These are phyloP conservation scores for Filosporella fistucella DNA, from an alignment of 495 filamentous ascomycete genomes.

Conservation along the genomic window DNA sequence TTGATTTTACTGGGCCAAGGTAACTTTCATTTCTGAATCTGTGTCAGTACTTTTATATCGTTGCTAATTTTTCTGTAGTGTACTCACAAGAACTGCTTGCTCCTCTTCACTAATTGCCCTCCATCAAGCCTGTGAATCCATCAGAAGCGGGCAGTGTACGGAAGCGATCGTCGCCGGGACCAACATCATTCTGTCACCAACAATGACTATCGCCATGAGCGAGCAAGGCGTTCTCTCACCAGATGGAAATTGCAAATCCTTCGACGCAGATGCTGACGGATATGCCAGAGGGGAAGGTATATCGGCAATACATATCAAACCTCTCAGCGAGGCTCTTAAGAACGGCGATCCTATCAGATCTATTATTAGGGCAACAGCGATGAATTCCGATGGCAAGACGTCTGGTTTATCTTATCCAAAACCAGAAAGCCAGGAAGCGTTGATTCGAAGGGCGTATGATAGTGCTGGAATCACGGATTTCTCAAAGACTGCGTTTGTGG, in stretches of 20 bases:
- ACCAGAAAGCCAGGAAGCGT: constrained; percentile 45
- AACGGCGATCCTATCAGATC: constrained; percentile 42
- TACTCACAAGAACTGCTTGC: constrained; percentile 54
- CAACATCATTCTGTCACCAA: constrained; percentile 21
- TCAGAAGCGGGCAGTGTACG: neutral
- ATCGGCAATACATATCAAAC: constrained; percentile 37
- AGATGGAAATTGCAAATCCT: constrained; percentile 30
- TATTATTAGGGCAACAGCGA: constrained; percentile 32
- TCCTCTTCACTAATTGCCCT: constrained; percentile 45
- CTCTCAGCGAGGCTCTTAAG: constrained; percentile 30
- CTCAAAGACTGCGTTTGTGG: constrained; percentile 41
- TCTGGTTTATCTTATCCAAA: constrained; percentile 57
- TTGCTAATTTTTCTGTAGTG: constrained; percentile 36
- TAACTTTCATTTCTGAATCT: constrained; percentile 3
- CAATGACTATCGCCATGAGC: constrained; percentile 26
- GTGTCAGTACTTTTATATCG: no score
- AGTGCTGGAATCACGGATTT: constrained; percentile 36
- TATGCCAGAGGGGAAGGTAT: constrained; percentile 43
- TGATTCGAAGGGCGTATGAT: constrained; percentile 48
- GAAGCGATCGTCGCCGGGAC: constrained; percentile 6
- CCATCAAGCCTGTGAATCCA: neutral
- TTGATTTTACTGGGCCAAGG: constrained; percentile 47
- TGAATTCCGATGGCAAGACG: constrained; percentile 49
- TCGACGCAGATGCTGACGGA: constrained; percentile 34
- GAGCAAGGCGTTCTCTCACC: constrained; percentile 20